phyloP scores from a whole-genome alignment of 495 filamentous ascomycete species.

The Daldinia decipiens region DNA sequence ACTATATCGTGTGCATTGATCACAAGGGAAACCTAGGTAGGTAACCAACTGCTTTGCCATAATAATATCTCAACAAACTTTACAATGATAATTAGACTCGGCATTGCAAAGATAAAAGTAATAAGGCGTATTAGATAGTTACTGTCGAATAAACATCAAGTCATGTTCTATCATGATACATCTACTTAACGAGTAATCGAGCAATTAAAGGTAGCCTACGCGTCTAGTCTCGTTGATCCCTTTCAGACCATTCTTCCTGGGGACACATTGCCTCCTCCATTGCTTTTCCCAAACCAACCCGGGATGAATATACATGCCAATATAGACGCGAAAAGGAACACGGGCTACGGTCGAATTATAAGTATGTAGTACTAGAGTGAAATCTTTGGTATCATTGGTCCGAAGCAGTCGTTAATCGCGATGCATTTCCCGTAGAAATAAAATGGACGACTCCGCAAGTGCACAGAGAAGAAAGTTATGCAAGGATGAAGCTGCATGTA shows the following conservation, averaged over 20 bases:
- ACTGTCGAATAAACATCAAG: slow-evolving; percentile 22
- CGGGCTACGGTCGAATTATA: slow-evolving; percentile 29
- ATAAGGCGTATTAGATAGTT: background rate
- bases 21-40: background rate
- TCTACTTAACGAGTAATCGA: slow-evolving; percentile 24
- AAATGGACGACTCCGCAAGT: slow-evolving; percentile 11
- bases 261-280: background rate
- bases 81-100: background rate
- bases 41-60: background rate
- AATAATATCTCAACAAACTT: background rate
- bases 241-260: slow-evolving; percentile 11
- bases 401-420: slow-evolving; percentile 42
- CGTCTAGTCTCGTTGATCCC: slow-evolving; percentile 12
- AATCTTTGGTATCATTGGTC: slow-evolving; percentile 48
- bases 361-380: slow-evolving; percentile 15
- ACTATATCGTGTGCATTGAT: background rate
- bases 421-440: slow-evolving; percentile 33
- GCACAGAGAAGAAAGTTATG: slow-evolving; percentile 13
- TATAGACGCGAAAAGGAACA: slow-evolving; percentile 26
- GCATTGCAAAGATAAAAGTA: background rate
- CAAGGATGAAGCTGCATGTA: slow-evolving; percentile 14
- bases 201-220: slow-evolving; percentile 16
- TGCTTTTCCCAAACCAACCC: slow-evolving; percentile 23
- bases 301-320: slow-evolving; percentile 20
- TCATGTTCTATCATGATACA: slow-evolving; percentile 38